Base-by-base conservation (phyloP, 225 moss, liverwort and hornwort species). In the Physcomitrellopsis africana region DNA sequence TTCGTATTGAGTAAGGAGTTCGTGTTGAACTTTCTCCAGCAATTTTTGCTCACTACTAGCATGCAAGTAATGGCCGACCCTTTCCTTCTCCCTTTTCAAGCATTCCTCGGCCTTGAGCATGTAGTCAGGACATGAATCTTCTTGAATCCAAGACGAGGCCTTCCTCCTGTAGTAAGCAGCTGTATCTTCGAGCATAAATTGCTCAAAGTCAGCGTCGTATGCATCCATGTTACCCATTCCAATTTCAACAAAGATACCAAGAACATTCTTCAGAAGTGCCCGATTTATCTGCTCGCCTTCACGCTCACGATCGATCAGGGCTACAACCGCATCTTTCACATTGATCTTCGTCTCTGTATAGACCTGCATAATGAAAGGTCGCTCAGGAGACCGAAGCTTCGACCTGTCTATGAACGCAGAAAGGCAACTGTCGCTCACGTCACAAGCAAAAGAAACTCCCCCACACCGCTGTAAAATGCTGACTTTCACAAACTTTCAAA, bases 101-200 rank as follows among this genome's bases (percentile, higher is more conserved):
- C 91, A 91, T 60, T 91, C 91, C 65, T 91, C 41, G 44, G 88
- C 91, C 88, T 91, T 88, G 0, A 91, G 86, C 91, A 91, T 91
- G 79, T 91, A 91, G 59, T 91, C 89, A 1, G 91, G 91, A 74
- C 89, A 91, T 52, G 89, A 91, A 53, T 89, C 91, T 73, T 92
- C 91, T 54, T 91, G 89, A 68, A 91, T 91, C 91, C 91, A 91
- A 17, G 91, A 91, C 1, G 91, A 86, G 42, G 85, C 89, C 70
- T 92, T 92, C 49, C 85, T 70, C 8, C 83, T 85, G 70, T 89
- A 92, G 63, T 83, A 92, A 12, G 85, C 77, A 63, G 87, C 83
- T 55, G 85, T 89, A 71, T 89, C 87, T 64, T 77, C 72, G 42
- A 89, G 83, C 89, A 92, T 92, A 15, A 76, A 82, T 20, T 74